Conservation (phyloP, 2,329 filamentous ascomycete genomes). For the Daldinia eschscholtzii region DNA sequence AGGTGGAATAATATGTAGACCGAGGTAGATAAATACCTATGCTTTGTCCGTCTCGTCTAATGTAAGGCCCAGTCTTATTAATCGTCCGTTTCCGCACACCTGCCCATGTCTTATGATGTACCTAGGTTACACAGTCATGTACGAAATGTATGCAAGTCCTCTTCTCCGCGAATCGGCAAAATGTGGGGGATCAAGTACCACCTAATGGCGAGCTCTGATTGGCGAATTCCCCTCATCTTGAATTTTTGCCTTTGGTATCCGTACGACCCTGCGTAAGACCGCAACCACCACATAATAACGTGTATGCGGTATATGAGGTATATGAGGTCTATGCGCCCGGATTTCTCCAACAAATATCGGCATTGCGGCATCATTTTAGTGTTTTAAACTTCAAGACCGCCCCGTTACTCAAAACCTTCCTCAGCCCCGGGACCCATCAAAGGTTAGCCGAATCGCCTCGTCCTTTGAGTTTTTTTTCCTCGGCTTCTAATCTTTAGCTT, state of each 20-base stretch:
- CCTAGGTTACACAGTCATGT: background rate
- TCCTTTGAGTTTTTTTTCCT: conserved; percentile 17
- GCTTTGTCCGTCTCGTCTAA: too few species aligned
- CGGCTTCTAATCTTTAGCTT: conserved; percentile 36
- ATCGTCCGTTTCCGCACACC: background rate
- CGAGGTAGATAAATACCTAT: too few species aligned
- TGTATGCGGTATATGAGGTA: background rate
- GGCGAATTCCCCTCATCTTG: conserved; percentile 37
- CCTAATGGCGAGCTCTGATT: conserved; percentile 22
- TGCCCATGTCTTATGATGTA: conserved; percentile 4
- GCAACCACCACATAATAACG: conserved; percentile 19
- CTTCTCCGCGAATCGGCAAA: conserved; percentile 50
- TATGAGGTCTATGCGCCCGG: conserved; percentile 16
- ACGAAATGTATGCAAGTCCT: conserved; percentile 13
- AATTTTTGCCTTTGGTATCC: conserved; percentile 39
- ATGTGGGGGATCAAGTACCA: conserved; percentile 41
- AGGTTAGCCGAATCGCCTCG: conserved; percentile 28
- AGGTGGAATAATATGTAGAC: too few species aligned
- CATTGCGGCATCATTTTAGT: conserved; percentile 17
- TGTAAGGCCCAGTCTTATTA: background rate
- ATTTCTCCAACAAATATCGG: conserved; percentile 25
- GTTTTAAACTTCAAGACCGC: conserved; percentile 14
- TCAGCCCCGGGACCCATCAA: conserved; percentile 31
- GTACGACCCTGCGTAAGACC: conserved; percentile 23
- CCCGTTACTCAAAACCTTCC: conserved; percentile 20